phyloP scores from a whole-genome alignment of 805 yeast species.

The Saturnispora ahearnii region DNA sequence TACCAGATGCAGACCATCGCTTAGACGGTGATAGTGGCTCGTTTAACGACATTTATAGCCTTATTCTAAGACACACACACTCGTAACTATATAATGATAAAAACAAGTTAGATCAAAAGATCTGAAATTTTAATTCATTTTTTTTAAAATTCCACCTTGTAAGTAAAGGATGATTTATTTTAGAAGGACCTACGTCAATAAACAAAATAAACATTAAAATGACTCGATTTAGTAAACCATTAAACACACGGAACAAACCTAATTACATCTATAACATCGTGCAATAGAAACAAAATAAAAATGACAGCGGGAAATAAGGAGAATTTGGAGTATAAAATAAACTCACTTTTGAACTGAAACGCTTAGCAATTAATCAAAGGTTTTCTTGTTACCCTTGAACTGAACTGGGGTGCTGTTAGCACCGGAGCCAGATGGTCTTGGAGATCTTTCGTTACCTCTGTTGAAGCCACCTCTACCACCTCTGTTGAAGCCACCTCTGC shows the following conservation, averaged over 20 bases:
- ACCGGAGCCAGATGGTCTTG: constrained; percentile 44
- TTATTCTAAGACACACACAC: no score
- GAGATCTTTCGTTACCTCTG: constrained; percentile 29
- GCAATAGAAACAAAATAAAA: constrained; percentile 3
- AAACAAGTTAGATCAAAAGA: background rate
- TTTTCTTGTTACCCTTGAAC: constrained; percentile 79
- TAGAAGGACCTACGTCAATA: background rate
- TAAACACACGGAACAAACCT: background rate
- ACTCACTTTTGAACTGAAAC: background rate
- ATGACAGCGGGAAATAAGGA: constrained; percentile 1
- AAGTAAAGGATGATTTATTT: no score
- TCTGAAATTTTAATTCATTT: background rate
- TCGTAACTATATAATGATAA: background rate
- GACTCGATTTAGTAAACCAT: background rate
- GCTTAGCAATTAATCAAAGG: constrained; percentile 49
- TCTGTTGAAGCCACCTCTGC: constrained; percentile 21
- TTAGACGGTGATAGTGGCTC: background rate
- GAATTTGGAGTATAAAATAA: background rate
- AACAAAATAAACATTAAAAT: background rate
- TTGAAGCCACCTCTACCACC: constrained; percentile 22
- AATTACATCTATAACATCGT: constrained; percentile 3
- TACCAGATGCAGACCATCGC: constrained; percentile 11
- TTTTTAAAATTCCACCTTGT: background rate
- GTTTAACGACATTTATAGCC: background rate
- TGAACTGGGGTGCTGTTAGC: constrained; percentile 57